Conservation (phyloP, 345 rosid genomes). For the Cardamine resedifolia region DNA sequence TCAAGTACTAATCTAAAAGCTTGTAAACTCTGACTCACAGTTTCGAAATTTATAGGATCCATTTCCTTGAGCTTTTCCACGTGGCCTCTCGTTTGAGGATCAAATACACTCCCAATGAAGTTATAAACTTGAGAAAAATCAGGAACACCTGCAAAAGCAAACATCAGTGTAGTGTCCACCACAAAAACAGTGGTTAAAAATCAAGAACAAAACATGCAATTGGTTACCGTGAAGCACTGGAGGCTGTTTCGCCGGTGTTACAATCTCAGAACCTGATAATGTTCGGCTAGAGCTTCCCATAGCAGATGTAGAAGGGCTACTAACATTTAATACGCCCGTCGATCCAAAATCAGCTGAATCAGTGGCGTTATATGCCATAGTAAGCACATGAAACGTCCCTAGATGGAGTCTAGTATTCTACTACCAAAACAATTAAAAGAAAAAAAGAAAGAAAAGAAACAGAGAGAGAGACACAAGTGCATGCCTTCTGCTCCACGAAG, state of each 20-base stretch:
- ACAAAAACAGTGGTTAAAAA: not conserved
- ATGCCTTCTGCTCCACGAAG: conserved; percentile 60
- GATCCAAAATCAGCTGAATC: conserved; percentile 98
- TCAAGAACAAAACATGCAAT: not conserved
- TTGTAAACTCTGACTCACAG: conserved; percentile 52
- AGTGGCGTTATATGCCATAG: conserved; percentile 62
- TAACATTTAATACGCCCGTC: conserved; percentile 52
- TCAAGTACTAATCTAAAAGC: not conserved
- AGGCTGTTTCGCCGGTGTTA: conserved; percentile 49
- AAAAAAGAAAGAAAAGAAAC: too few species aligned
- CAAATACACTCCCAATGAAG: conserved; percentile 92
- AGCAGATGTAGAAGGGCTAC: conserved; percentile 49
- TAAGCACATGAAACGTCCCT: conserved; percentile 65
- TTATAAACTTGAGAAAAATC: conserved; percentile 89
- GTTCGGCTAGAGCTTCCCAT: conserved; percentile 52
- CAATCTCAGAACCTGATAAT: conserved; percentile 47
- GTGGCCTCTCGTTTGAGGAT: conserved; percentile 71
- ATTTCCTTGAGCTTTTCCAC: conserved; percentile 84
- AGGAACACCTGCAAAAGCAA: conserved; percentile 59
- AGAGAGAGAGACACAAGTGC: conserved; percentile 34
- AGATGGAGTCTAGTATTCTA: conserved; percentile 33
- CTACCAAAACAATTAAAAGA: conserved; percentile 26
- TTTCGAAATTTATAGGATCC: conserved; percentile 95
- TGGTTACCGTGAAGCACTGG: conserved; percentile 60
- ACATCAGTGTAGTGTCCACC: not conserved